Base-by-base conservation (phyloP, 345 rosid genomes). In the Euphorbia peplus region DNA sequence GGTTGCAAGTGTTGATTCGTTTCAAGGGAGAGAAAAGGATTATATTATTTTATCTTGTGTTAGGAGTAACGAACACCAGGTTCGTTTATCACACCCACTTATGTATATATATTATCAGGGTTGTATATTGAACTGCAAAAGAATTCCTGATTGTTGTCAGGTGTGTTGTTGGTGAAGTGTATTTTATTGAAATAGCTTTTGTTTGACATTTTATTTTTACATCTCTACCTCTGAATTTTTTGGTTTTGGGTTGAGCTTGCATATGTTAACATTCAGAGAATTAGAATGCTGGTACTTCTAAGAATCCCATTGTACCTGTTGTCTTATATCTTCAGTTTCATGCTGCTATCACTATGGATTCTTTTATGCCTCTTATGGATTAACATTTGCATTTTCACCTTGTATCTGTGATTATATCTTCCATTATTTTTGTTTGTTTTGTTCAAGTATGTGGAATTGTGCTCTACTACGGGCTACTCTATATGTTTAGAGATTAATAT, bases 61-160 rank as follows among this genome's bases (percentile, higher is more conserved):
- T 70, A 82, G 99, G 82, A 95, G 99, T 77, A 95, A 95, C 12
- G 99, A 92, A 77, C 99, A 95, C 82, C 99, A 95, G 99, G 99
- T 91, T 72, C 55, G 86, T 81, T 62, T 39, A 7, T 21, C 24
- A 4, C 11, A 41, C 35, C 62, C 19, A 54, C 30, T 24, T 9
- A 26, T 6, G 0, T 24, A 25, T 10, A 54, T 2, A 32, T 32
- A 5, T 2, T 2, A 8, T 39, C 9, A 39, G 42, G 9, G 11
- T 39, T 39, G 42, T 3, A 4, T 39, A 5, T 39, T 39, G 9
- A 4, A 39, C 9, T 2, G 11, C 5, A 39, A 39, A 11, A 11
- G 21, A 52, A 18, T 8, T 52, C 25, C 5, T 52, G 3, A 10
- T 14, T 56, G n/a, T 56, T 56, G 60, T 39, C 42, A 39, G 42